Evolutionary conservation across 805 yeast species (phyloP).

Genomic region (Schwanniomyces yamadae): DNA sequence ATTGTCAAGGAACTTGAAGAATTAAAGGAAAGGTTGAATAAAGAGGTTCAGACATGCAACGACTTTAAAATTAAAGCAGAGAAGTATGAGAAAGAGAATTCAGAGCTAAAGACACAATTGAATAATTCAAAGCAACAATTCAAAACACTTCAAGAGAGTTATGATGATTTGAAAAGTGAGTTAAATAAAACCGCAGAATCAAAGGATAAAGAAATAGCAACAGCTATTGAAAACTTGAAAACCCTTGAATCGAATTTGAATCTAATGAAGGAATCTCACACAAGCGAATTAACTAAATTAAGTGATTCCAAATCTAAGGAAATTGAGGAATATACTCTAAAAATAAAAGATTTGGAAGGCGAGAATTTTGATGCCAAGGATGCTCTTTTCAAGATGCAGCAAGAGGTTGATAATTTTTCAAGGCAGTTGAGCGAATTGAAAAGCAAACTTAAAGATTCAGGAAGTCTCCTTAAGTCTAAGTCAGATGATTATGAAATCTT

Average conservation of each 20-base stretch:
- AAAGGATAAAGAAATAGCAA: not conserved
- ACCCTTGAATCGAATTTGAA: not conserved
- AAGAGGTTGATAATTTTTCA: too few relatives aligned
- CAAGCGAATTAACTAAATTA: too few relatives aligned
- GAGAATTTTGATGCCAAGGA: too few relatives aligned
- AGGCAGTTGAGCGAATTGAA: too few relatives aligned
- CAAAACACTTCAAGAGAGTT: not conserved
- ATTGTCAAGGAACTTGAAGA: conserved; percentile 1
- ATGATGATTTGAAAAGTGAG: conserved; percentile 2
- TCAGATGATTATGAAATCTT: too few relatives aligned
- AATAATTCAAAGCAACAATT: conserved; percentile 1
- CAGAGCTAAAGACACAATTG: not conserved
- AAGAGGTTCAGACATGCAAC: not conserved
- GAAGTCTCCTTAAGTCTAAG: too few relatives aligned
- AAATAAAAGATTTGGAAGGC: too few relatives aligned
- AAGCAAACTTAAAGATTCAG: too few relatives aligned
- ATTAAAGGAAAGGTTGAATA: conserved; percentile 2
- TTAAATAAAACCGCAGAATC: not conserved
- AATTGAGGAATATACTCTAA: too few relatives aligned
- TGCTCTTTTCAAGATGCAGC: too few relatives aligned
- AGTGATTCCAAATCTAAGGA: too few relatives aligned
- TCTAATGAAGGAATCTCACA: too few relatives aligned
- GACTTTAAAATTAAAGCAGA: conserved; percentile 2
- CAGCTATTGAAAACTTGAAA: not conserved
- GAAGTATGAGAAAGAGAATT: conserved; percentile 1